phyloP scores from a whole-genome alignment of 495 filamentous ascomycete genomes.

The Penicillium longicatenatum region DNA sequence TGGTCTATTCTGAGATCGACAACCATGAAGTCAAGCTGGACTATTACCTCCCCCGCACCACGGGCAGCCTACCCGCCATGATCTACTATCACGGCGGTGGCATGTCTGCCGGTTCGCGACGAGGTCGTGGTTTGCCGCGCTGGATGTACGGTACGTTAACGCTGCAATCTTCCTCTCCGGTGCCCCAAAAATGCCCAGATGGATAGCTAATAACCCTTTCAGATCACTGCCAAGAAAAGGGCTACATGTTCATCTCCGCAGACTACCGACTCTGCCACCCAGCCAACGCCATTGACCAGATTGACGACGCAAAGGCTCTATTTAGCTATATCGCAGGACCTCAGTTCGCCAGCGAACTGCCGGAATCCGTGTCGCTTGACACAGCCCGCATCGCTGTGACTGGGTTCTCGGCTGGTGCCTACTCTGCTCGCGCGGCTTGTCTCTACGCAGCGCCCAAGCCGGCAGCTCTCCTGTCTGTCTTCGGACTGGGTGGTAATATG shows the following conservation, averaged over 20 bases:
- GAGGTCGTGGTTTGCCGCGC: conserved; percentile 13
- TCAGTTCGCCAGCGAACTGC: conserved; percentile 14
- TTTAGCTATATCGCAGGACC: conserved; percentile 23
- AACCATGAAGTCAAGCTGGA: conserved; percentile 37
- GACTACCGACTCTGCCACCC: conserved; percentile 36
- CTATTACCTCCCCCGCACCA: conserved; percentile 24
- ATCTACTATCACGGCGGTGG: conserved; percentile 44
- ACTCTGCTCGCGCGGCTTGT: conserved; percentile 38
- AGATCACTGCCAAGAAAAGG: conserved; percentile 28
- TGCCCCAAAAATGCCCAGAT: conserved; percentile 3
- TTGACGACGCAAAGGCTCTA: conserved; percentile 27
- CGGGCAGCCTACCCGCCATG: conserved; percentile 29
- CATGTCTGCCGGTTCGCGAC: conserved; percentile 36
- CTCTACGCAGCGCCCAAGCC: conserved; percentile 37
- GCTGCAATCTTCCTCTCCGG: background rate
- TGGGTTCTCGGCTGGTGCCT: conserved; percentile 41
- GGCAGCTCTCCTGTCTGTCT: conserved; percentile 31
- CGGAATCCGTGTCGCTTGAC: conserved; percentile 21
- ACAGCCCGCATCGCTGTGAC: conserved; percentile 33
- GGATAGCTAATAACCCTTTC: background rate
- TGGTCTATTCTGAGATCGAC: conserved; percentile 31
- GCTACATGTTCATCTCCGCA: conserved; percentile 31
- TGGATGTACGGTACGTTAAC: conserved; percentile 22
- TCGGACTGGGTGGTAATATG: conserved; percentile 34
- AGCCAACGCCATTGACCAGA: conserved; percentile 27